phyloP scores from a whole-genome alignment of 768 basidiomycete species.

The Amanita molliuscula region DNA sequence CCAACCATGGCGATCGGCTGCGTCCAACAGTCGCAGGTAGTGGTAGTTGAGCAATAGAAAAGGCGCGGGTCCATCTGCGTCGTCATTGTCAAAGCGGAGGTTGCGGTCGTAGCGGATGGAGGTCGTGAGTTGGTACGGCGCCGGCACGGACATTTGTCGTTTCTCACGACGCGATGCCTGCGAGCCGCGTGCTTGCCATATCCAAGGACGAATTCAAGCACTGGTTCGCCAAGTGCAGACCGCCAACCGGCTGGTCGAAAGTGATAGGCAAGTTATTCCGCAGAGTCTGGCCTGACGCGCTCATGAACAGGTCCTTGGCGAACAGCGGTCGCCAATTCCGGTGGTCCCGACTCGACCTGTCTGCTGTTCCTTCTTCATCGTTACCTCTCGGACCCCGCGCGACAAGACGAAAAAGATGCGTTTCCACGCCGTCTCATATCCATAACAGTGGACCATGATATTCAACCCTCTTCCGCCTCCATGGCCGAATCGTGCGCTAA shows the following conservation, averaged over 20 bases:
- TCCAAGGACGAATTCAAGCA: constrained; percentile 36
- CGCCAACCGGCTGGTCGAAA: constrained; percentile 38
- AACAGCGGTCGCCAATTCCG: constrained; percentile 68
- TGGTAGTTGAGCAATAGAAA: constrained; percentile 58
- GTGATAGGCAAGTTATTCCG: constrained; percentile 29
- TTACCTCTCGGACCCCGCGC: constrained; percentile 20
- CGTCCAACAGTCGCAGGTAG: constrained; percentile 44
- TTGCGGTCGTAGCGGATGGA: constrained; percentile 50
- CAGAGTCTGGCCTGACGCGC: not conserved
- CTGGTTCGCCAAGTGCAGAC: constrained; percentile 34
- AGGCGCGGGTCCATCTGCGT: constrained; percentile 37
- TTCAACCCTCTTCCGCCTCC: constrained; percentile 44
- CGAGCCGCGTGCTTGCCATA: constrained; percentile 24
- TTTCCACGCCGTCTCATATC: constrained; percentile 32
- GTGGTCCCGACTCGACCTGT: constrained; percentile 76
- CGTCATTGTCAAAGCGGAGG: constrained; percentile 50
- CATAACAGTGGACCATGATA: constrained; percentile 57
- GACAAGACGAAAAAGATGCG: constrained; percentile 1
- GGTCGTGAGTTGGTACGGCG: constrained; percentile 38
- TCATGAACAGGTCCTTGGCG: not conserved
- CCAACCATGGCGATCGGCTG: constrained; percentile 46
- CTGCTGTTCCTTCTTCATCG: constrained; percentile 57
- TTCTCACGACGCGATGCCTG: not conserved
- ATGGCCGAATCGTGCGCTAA: constrained; percentile 45
- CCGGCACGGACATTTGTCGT: not conserved